Conservation (phyloP, 129 eudicot species). For the Sambucus nigra region DNA sequence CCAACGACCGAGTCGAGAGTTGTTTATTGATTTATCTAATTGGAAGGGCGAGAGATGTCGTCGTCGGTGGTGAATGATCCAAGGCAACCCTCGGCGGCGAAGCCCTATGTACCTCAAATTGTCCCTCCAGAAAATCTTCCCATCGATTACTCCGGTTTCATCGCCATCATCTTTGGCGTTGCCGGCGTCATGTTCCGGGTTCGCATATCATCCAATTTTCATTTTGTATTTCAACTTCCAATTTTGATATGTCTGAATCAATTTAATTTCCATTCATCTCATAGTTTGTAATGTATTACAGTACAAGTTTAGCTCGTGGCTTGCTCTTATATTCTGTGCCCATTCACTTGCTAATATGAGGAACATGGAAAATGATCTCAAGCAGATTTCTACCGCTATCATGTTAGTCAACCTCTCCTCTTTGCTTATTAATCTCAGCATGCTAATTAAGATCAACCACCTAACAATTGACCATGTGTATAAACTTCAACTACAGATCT, state of each 20-base stretch:
- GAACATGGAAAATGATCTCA: constrained; percentile 81
- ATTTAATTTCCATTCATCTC: background rate
- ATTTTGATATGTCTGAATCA: background rate
- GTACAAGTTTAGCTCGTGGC: constrained; percentile 94
- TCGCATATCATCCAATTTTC: background rate
- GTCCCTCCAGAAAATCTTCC: constrained; percentile 68
- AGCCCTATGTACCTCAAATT: constrained; percentile 46
- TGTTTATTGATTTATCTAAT: too few species aligned
- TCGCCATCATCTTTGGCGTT: constrained; percentile 84
- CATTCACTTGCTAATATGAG: constrained; percentile 86
- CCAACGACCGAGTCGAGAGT: too few species aligned
- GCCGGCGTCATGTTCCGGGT: constrained; percentile 92
- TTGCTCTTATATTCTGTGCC: constrained; percentile 79
- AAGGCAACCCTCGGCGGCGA: constrained; percentile 73
- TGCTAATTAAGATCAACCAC: too few species aligned
- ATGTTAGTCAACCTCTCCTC: constrained; percentile 53
- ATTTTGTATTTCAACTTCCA: too few species aligned
- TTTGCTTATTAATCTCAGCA: too few species aligned
- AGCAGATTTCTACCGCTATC: constrained; percentile 96
- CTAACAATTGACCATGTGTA: too few species aligned
- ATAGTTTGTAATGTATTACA: constrained; percentile 14
- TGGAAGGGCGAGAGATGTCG: background rate
- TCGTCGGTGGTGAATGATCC: constrained; percentile 74
- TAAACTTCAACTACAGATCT: too few species aligned
- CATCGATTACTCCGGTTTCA: constrained; percentile 81